Evolutionary conservation across 306 rosid species (phyloP).

Genomic region (Cucurbita ficifolia): DNA sequence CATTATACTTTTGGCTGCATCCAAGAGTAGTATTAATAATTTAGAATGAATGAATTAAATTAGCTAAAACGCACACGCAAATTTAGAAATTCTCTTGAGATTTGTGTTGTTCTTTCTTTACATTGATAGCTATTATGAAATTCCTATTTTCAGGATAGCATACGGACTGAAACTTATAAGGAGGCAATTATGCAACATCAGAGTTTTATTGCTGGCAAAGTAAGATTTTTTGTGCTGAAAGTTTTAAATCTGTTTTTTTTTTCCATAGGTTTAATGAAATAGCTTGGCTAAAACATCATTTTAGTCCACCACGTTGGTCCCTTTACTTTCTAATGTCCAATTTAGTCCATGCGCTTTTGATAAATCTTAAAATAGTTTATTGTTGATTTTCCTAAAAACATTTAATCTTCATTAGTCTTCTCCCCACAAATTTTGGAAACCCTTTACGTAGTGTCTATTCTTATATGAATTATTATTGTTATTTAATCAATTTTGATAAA

Average conservation of each 20-base stretch:
- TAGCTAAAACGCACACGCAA: not conserved
- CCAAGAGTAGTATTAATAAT: not conserved
- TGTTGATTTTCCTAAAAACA: not conserved
- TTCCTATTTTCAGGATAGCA: constrained; percentile 52
- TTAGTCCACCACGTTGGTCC: not conserved
- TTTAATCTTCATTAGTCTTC: not conserved
- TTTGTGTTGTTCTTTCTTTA: not conserved
- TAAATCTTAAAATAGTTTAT: not conserved
- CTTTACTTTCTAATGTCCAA: no score
- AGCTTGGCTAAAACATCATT: not conserved
- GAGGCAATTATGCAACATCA: constrained; percentile 77
- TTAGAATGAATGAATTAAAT: not conserved
- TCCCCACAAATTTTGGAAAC: not conserved
- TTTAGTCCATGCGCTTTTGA: not conserved
- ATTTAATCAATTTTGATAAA: not conserved
- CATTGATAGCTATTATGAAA: constrained; percentile 2
- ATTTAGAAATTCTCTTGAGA: not conserved
- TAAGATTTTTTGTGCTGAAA: constrained; percentile 11
- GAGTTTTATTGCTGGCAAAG: constrained; percentile 73
- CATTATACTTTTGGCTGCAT: not conserved
- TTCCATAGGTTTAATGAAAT: not conserved
- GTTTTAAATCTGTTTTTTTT: not conserved
- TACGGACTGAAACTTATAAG: constrained; percentile 77
- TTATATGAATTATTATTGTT: no score
- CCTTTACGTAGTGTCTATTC: not conserved